Percentiles rank a stretch among this genome's conserved stretches.
Conservation (phyloP, 2,329 filamentous ascomycete genomes). For the Monilinia fructicola region DNA sequence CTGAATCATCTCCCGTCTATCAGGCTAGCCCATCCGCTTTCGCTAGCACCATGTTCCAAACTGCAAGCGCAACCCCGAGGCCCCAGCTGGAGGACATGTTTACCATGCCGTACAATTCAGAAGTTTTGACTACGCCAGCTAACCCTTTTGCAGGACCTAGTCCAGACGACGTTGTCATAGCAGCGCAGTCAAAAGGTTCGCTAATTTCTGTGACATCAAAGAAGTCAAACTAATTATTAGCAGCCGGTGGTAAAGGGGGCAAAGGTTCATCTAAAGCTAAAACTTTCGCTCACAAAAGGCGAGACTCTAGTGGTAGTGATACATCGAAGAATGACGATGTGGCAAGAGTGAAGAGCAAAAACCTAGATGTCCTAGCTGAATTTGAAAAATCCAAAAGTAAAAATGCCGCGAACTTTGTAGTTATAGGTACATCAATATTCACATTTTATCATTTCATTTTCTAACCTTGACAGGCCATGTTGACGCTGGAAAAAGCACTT, state of each 20-base stretch:
- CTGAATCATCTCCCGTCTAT: conserved; percentile 29
- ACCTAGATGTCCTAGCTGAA: conserved; percentile 80
- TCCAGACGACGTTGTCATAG: conserved; percentile 84
- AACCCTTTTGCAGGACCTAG: conserved; percentile 80
- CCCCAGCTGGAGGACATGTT: conserved; percentile 35
- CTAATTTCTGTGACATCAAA: conserved; percentile 37
- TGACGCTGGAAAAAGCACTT: conserved; percentile 93
- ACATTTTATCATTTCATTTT: conserved; percentile 28
- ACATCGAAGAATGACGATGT: conserved; percentile 51
- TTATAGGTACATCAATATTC: conserved; percentile 67
- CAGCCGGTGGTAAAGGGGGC: conserved; percentile 45
- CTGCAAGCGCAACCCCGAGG: conserved; percentile 24
- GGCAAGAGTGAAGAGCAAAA: conserved; percentile 67
- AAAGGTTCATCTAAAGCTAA: conserved; percentile 45
- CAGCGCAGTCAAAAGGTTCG: conserved; percentile 89
- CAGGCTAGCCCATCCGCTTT: conserved; percentile 43
- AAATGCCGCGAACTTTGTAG: conserved; percentile 84
- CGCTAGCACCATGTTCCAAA: conserved; percentile 47
- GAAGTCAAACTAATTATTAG: conserved; percentile 43
- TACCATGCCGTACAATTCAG: conserved; percentile 44
- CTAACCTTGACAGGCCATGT: conserved; percentile 69
- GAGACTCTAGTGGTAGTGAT: conserved; percentile 49
- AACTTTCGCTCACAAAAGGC: conserved; percentile 44
- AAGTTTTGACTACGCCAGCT: conserved; percentile 45
- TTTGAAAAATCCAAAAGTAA: conserved; percentile 75